phyloP scores from a whole-genome alignment of 2,329 filamentous ascomycete species.

The Chrysoporthe deuterocubensis region DNA sequence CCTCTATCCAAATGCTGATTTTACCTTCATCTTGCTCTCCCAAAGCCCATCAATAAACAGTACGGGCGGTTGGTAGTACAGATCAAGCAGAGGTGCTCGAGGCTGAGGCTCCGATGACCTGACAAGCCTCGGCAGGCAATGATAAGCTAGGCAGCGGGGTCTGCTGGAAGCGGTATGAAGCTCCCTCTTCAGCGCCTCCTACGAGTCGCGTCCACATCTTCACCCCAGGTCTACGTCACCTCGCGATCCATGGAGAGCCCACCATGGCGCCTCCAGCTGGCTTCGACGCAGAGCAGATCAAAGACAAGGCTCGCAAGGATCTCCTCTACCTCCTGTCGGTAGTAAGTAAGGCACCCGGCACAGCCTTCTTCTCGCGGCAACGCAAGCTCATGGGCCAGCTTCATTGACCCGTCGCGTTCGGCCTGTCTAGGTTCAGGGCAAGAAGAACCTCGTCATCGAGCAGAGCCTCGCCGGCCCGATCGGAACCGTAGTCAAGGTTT shows the following conservation, averaged over 20 bases:
- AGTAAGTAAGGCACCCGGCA: constrained; percentile 65
- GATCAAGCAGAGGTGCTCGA: neutral
- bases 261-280: constrained; percentile 71
- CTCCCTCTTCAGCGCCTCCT: neutral
- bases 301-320: constrained; percentile 83
- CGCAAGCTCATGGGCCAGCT: constrained; percentile 26
- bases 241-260: constrained; percentile 53
- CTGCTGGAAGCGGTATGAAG: constrained; percentile 4
- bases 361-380: constrained; percentile 9
- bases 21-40: neutral
- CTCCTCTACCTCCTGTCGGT: constrained; percentile 89
- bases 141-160: neutral
- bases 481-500: constrained; percentile 91
- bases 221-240: constrained; percentile 19
- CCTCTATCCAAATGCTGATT: neutral
- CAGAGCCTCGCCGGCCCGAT: constrained; percentile 87
- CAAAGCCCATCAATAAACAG: neutral
- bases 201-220: constrained; percentile 3
- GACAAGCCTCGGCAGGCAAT: constrained; percentile 10
- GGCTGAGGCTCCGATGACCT: neutral
- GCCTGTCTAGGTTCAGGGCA: constrained; percentile 79
- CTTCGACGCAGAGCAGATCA: constrained; percentile 77
- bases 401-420: constrained; percentile 26
- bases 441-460: constrained; percentile 97
- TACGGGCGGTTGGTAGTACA: neutral